phyloP scores from a whole-genome alignment of 495 filamentous ascomycete species.

The Annulohypoxylon nitens region DNA sequence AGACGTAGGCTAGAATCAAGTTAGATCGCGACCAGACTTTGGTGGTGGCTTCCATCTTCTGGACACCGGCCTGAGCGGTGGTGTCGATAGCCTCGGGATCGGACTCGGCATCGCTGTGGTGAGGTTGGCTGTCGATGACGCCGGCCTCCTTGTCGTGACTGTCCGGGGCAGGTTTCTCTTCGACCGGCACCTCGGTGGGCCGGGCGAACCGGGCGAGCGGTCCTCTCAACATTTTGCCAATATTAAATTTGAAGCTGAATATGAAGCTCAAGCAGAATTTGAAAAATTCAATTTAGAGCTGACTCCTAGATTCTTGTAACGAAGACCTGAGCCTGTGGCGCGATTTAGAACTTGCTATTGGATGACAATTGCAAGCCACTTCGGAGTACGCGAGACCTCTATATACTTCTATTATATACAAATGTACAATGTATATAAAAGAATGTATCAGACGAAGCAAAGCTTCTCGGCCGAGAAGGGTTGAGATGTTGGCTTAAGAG shows the following conservation, averaged over 20 bases:
- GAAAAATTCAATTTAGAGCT: neutral
- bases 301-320: neutral
- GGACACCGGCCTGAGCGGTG: conserved; percentile 60
- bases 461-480: conserved; percentile 26
- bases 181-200: conserved; percentile 42
- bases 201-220: conserved; percentile 35
- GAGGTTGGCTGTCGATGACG: conserved; percentile 32
- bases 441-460: conserved; percentile 23
- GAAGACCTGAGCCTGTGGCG: neutral
- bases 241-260: neutral
- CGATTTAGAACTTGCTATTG: neutral
- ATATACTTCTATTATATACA: conserved; percentile 19
- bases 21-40: conserved; percentile 59
- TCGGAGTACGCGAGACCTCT: neutral
- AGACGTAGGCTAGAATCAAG: conserved; percentile 59
- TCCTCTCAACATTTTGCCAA: conserved; percentile 41
- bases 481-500: conserved; percentile 8
- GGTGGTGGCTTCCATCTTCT: conserved; percentile 64
- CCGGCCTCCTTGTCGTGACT: conserved; percentile 43
- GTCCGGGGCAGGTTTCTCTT: conserved; percentile 27
- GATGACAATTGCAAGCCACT: conserved; percentile 13
- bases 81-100: conserved; percentile 52
- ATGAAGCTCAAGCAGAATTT: neutral
- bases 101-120: conserved; percentile 36
- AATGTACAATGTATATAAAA: conserved; percentile 19